Percentiles rank a stretch among this genome's conserved stretches.
Conservation (phyloP, 345 rosid species). For the Adansonia digitata region DNA sequence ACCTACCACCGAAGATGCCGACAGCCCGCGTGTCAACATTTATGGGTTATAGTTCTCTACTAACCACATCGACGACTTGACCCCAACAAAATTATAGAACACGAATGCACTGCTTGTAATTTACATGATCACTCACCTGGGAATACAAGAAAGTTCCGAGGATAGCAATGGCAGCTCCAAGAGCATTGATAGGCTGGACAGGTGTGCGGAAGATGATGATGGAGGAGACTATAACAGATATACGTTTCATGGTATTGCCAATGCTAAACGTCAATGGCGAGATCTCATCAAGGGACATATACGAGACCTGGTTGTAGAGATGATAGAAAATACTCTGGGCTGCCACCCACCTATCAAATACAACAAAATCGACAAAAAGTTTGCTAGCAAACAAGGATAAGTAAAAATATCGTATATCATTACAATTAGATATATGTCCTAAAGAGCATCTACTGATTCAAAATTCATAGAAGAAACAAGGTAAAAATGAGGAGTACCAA, state of each 20-base stretch:
- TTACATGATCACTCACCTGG: slow-evolving; percentile 46
- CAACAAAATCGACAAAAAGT: slow-evolving; percentile 14
- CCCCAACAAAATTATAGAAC: no score
- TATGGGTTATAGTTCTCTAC: neutral
- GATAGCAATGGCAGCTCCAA: slow-evolving; percentile 94
- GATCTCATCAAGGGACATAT: slow-evolving; percentile 92
- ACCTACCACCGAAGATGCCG: slow-evolving; percentile 3
- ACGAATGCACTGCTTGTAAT: neutral
- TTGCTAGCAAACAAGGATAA: neutral
- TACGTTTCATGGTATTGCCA: slow-evolving; percentile 98
- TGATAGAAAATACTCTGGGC: slow-evolving; percentile 98
- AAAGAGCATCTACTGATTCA: neutral
- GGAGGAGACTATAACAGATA: slow-evolving; percentile 93
- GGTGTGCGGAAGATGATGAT: slow-evolving; percentile 97
- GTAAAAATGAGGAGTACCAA: no score
- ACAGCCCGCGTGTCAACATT: neutral
- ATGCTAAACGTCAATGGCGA: slow-evolving; percentile 95
- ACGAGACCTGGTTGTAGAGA: slow-evolving; percentile 94
- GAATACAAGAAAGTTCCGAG: slow-evolving; percentile 96
- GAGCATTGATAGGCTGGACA: slow-evolving; percentile 81
- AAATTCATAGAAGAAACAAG: no score
- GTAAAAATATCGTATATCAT: no score
- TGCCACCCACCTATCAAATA: slow-evolving; percentile 70
- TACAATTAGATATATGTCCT: neutral
- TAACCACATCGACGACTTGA: no score